These are phyloP conservation scores for Cutaneotrichosporon arboriforme DNA, from an alignment of 1,284 basidiomycete genomes.

Conservation along the genomic window DNA sequence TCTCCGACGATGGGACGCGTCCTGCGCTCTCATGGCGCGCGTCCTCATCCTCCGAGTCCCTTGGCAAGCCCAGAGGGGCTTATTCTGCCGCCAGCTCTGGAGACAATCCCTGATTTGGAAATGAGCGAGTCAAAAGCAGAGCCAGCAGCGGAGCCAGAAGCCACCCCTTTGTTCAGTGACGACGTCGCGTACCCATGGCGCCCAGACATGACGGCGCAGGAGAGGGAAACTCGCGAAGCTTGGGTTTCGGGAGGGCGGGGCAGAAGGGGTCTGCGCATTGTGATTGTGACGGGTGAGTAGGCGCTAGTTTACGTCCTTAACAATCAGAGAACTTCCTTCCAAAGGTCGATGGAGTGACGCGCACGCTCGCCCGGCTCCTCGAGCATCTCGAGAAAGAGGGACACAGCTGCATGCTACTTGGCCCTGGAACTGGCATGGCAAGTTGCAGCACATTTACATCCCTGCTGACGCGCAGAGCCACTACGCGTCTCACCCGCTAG, in stretches of 20 bases:
- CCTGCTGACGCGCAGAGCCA: constrained; percentile 33
- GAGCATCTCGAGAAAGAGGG: constrained; percentile 55
- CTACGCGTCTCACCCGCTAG: constrained; percentile 54
- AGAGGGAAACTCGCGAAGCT: constrained; percentile 29
- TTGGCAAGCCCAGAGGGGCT: constrained; percentile 11
- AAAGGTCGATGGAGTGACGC: constrained; percentile 56
- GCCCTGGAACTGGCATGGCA: constrained; percentile 53
- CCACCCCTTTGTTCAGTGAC: constrained; percentile 1
- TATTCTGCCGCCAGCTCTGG: constrained; percentile 11
- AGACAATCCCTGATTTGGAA: constrained; percentile 14
- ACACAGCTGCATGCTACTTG: constrained; percentile 54
- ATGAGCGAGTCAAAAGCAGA: constrained; percentile 6
- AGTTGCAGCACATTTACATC: constrained; percentile 9
- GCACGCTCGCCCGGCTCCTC: constrained; percentile 54
- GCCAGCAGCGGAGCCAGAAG: no score
- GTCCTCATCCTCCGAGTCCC: constrained; percentile 5
- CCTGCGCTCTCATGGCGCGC: background rate
- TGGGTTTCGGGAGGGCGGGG: constrained; percentile 35
- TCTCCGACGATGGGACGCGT: background rate
- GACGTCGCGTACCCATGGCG: constrained; percentile 24
- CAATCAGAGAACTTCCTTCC: constrained; percentile 55
- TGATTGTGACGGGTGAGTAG: constrained; percentile 42
- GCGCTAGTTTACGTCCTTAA: background rate
- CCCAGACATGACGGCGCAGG: constrained; percentile 27
- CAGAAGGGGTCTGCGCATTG: constrained; percentile 38